Evolutionary conservation across 306 rosid species (phyloP).

Genomic region (Vigna mungo): DNA sequence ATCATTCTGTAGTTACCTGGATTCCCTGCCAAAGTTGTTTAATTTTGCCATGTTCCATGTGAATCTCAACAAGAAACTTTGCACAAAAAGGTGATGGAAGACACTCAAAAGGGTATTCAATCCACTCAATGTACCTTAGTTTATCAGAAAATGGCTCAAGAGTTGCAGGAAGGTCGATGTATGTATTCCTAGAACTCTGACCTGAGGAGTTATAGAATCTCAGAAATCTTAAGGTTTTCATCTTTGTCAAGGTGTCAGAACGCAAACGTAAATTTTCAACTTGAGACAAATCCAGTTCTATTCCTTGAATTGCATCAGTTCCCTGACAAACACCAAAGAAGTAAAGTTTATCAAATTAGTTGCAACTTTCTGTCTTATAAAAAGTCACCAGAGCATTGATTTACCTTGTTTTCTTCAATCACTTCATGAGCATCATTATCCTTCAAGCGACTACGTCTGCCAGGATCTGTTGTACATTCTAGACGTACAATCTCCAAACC

Average conservation of each 20-base stretch:
- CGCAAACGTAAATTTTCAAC: background rate
- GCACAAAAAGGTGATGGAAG: constrained; percentile 35
- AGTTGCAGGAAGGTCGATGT: background rate
- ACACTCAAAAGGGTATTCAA: constrained; percentile 22
- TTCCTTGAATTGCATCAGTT: constrained; percentile 42
- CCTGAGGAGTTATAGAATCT: background rate
- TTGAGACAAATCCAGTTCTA: constrained; percentile 32
- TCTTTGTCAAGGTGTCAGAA: constrained; percentile 31
- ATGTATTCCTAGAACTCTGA: background rate
- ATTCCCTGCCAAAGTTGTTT: constrained; percentile 41
- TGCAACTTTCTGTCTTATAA: no score
- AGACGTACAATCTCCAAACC: constrained; percentile 35
- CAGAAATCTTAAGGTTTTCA: constrained; percentile 38
- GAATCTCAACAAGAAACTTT: constrained; percentile 34
- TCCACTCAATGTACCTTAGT: constrained; percentile 43
- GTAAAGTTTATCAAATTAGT: background rate
- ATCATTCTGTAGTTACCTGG: constrained; percentile 27
- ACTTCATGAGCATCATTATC: constrained; percentile 20
- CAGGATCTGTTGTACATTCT: background rate
- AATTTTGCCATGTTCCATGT: constrained; percentile 19
- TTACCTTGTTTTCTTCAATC: constrained; percentile 21
- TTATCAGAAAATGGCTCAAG: constrained; percentile 19
- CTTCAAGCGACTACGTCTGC: constrained; percentile 14
- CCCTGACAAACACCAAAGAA: background rate
- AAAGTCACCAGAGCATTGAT: no score